Evolutionary conservation across 805 yeast species (phyloP).

Genomic region (Barnettozyma californica): DNA sequence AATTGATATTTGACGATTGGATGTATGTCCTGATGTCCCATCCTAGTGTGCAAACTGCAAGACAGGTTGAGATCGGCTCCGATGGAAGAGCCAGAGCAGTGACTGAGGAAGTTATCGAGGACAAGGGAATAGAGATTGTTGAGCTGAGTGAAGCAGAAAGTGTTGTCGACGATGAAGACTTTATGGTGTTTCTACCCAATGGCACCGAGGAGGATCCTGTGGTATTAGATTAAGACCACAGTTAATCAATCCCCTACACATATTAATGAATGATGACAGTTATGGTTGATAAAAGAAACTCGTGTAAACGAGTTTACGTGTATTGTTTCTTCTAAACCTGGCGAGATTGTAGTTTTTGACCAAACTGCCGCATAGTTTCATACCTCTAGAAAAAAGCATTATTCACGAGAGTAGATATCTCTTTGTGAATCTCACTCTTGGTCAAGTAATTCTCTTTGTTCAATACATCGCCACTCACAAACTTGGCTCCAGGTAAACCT

Average conservation of each 20-base stretch:
- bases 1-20: constrained; percentile 4
- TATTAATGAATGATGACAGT: background rate
- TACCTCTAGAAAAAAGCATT: background rate
- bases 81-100: constrained; percentile 1
- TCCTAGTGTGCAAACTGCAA: background rate
- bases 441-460: background rate
- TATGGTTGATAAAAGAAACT: background rate
- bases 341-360: too few relatives aligned
- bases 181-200: constrained; percentile 1
- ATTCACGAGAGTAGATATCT: background rate
- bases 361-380: too few relatives aligned
- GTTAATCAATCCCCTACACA: background rate
- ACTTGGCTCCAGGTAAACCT: background rate
- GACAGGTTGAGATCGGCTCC: constrained; percentile 1
- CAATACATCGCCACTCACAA: background rate
- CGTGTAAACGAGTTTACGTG: background rate
- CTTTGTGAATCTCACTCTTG: background rate
- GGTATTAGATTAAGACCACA: background rate
- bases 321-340: too few relatives aligned
- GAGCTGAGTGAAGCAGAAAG: background rate
- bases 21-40: constrained; percentile 3
- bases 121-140: background rate
- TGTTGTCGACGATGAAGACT: constrained; percentile 4
- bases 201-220: constrained; percentile 5
- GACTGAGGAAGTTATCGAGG: background rate